Conservation (phyloP, 768 basidiomycete genomes). For the Pulveroboletus ravenelii region DNA sequence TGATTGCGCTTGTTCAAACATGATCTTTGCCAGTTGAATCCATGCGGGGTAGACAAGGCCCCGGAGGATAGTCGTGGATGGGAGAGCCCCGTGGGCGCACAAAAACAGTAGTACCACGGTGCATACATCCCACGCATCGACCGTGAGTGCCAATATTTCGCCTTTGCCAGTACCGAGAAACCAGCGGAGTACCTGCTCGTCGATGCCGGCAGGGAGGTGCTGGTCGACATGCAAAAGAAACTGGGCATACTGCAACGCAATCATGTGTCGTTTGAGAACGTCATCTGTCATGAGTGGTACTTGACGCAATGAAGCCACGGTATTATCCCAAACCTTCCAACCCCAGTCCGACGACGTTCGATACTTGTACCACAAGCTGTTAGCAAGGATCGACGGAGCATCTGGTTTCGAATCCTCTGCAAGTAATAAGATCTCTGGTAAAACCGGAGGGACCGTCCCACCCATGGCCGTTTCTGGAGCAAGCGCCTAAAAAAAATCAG, state of each 20-base stretch:
- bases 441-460: constrained; percentile 33
- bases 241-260: constrained; percentile 60
- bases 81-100: constrained; percentile 60
- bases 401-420: constrained; percentile 53
- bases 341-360: constrained; percentile 70
- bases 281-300: constrained; percentile 55
- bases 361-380: constrained; percentile 80
- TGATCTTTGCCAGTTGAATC: constrained; percentile 48
- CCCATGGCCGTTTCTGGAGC: constrained; percentile 34
- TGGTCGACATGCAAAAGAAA: constrained; percentile 74
- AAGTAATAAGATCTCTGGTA: constrained; percentile 67
- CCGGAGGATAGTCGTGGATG: constrained; percentile 65
- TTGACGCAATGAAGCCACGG: constrained; percentile 68
- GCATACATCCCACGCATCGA: constrained; percentile 65
- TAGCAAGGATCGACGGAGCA: constrained; percentile 67
- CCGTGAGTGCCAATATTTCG: constrained; percentile 54
- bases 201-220: constrained; percentile 69
- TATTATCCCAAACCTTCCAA: constrained; percentile 82
- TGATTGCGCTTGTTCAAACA: constrained; percentile 35
- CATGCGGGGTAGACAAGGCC: constrained; percentile 80
- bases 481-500: constrained; percentile 33
- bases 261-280: constrained; percentile 40
- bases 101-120: constrained; percentile 60
- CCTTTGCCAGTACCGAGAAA: constrained; percentile 62
- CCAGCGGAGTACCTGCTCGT: constrained; percentile 69